Conservation (phyloP, 2,329 filamentous ascomycete species). For the Pseudopyricularia cyperi region DNA sequence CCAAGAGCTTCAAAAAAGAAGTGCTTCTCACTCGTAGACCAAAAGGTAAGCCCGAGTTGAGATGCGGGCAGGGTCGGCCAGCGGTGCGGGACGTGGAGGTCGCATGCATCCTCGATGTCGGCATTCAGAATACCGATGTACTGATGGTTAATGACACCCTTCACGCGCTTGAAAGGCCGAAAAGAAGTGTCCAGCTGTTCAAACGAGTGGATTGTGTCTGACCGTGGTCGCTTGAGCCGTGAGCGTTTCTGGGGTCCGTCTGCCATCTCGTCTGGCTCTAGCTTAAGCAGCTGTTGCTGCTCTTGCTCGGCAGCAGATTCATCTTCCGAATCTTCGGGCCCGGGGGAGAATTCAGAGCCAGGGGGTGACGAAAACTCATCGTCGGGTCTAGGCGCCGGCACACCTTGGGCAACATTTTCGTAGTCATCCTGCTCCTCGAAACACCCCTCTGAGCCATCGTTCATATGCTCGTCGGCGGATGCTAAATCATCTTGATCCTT, state of each 20-base stretch:
- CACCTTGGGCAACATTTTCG: background rate
- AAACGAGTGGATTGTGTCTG: background rate
- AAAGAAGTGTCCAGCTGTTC: background rate
- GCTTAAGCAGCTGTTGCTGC: background rate
- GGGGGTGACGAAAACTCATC: background rate
- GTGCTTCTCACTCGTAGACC: slow-evolving; percentile 60
- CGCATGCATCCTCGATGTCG: slow-evolving; percentile 40
- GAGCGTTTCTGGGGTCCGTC: background rate
- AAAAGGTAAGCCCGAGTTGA: slow-evolving; percentile 57
- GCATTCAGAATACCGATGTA: slow-evolving; percentile 42
- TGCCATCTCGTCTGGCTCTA: background rate
- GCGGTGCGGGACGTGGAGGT: slow-evolving; percentile 18
- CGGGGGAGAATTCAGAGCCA: background rate
- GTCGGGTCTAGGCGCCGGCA: background rate
- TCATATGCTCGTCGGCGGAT: background rate
- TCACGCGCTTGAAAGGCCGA: slow-evolving; percentile 30
- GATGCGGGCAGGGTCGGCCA: slow-evolving; percentile 23
- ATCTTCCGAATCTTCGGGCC: background rate
- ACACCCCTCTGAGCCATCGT: background rate
- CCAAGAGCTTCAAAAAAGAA: slow-evolving; percentile 53
- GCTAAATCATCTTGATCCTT: background rate
- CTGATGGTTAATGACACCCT: slow-evolving; percentile 25
- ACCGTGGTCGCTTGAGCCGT: background rate
- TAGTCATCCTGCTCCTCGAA: background rate
- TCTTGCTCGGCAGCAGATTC: background rate